Conservation (phyloP, 1,284 basidiomycete species). For the Pterulicium gracile region DNA sequence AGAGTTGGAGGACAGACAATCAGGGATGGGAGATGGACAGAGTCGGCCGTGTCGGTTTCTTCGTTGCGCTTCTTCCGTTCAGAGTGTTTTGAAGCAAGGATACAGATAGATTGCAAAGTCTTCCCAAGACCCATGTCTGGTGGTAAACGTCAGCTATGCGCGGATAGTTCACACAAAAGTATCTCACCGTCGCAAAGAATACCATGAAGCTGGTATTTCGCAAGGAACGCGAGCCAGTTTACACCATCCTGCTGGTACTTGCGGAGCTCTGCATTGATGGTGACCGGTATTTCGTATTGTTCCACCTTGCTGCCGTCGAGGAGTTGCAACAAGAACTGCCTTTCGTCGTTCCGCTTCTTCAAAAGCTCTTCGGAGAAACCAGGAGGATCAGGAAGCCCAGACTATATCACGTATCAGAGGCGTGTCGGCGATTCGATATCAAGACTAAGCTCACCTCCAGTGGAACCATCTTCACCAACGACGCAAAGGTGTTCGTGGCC, state of each 20-base stretch:
- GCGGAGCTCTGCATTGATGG: slow-evolving; percentile 88
- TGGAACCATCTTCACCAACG: slow-evolving; percentile 98
- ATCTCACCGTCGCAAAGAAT: slow-evolving; percentile 91
- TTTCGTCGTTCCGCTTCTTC: slow-evolving; percentile 78
- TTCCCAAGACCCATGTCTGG: slow-evolving; percentile 98
- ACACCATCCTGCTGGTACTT: slow-evolving; percentile 99
- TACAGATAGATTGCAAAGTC: slow-evolving; percentile 96
- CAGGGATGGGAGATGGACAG: slow-evolving; percentile 84
- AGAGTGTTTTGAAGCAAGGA: slow-evolving; percentile 88
- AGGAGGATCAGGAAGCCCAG: slow-evolving; percentile 90
- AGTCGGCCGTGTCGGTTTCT: slow-evolving; percentile 64
- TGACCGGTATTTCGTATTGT: slow-evolving; percentile 80
- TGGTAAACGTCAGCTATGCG: slow-evolving; percentile 3
- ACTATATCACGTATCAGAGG: slow-evolving; percentile 30
- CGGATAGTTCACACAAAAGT: slow-evolving; percentile 3
- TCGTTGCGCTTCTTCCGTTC: slow-evolving; percentile 72
- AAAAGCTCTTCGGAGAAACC: slow-evolving; percentile 89
- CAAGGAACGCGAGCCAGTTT: slow-evolving; percentile 97
- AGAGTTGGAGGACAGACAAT: slow-evolving; percentile 97
- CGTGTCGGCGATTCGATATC: too few species aligned
- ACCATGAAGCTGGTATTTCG: slow-evolving; percentile 95
- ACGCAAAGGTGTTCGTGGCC: slow-evolving; percentile 94
- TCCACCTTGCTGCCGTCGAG: slow-evolving; percentile 94
- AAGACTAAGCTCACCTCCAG: slow-evolving; percentile 58
- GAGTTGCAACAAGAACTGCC: slow-evolving; percentile 89